phyloP scores from a whole-genome alignment of 345 rosid species.

The Arabis hirsuta region DNA sequence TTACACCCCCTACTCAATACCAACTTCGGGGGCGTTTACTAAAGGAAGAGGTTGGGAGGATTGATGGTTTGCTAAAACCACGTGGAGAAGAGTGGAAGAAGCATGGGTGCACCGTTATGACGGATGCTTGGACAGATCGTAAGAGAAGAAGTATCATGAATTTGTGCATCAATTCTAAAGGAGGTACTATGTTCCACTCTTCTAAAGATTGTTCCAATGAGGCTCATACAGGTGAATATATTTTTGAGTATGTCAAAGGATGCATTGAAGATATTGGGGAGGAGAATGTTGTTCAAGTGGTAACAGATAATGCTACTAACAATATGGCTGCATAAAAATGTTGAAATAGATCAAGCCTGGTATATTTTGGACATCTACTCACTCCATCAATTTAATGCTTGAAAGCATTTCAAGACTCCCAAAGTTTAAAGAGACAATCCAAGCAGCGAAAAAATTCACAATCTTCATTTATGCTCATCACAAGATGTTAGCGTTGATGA shows the following conservation, averaged over 20 bases:
- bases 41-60: not conserved
- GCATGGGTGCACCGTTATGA: not conserved
- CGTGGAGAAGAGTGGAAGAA: conserved; percentile 7
- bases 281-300: conserved; percentile 3
- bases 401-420: not conserved
- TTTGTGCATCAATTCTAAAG: not conserved
- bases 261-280: not conserved
- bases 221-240: not conserved
- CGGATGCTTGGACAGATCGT: not conserved
- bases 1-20: conserved; percentile 10
- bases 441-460: not conserved
- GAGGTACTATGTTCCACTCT: not conserved
- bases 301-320: conserved; percentile 1
- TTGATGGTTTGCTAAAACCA: not conserved
- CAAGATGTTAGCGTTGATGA: not conserved
- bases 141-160: conserved; percentile 24
- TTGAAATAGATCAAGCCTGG: not conserved
- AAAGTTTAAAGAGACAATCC: not conserved
- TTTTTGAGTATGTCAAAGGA: not conserved
- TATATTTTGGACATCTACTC: conserved; percentile 10
- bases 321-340: not conserved
- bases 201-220: conserved; percentile 2
- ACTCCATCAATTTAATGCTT: conserved; percentile 1
- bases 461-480: not conserved
- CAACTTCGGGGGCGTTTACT: not conserved